These are phyloP conservation scores for Lentinus brumalis DNA, from an alignment of 768 basidiomycete genomes.

Conservation along the genomic window DNA sequence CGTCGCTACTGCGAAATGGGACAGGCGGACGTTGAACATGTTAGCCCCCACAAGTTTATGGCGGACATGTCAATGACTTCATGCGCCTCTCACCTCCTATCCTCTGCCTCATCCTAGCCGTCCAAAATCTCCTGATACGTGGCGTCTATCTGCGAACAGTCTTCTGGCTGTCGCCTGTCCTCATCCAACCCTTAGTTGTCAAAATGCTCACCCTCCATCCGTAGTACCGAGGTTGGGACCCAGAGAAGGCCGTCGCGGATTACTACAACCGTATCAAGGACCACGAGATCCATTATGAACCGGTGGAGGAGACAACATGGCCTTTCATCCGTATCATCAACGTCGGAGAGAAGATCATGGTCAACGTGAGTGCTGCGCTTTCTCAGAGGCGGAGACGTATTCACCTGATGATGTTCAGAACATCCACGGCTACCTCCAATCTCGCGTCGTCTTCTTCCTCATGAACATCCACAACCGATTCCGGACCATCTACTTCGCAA, in stretches of 20 bases:
- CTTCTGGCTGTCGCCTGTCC: neutral
- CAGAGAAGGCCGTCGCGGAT: slow-evolving; percentile 88
- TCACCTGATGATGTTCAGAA: slow-evolving; percentile 43
- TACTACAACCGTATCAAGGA: slow-evolving; percentile 88
- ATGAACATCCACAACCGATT: slow-evolving; percentile 99
- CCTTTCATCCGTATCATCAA: slow-evolving; percentile 95
- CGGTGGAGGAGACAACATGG: slow-evolving; percentile 88
- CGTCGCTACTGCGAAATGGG: too few relatives aligned
- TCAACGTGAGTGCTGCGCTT: slow-evolving; percentile 63
- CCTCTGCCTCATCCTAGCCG: too few relatives aligned
- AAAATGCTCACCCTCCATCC: neutral
- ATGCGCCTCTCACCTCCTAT: too few relatives aligned
- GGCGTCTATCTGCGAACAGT: too few relatives aligned
- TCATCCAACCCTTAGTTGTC: neutral
- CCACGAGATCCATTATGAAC: slow-evolving; percentile 87
- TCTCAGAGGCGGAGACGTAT: neutral
- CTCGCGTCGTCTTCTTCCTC: slow-evolving; percentile 95
- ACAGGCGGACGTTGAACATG: too few relatives aligned
- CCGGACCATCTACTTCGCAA: slow-evolving; percentile 94
- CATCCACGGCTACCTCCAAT: slow-evolving; percentile 88
- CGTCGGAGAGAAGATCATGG: slow-evolving; percentile 94
- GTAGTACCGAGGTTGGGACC: slow-evolving; percentile 92
- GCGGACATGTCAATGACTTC: too few relatives aligned
- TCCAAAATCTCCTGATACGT: too few relatives aligned
- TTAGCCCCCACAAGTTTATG: too few relatives aligned